Base-by-base conservation (phyloP, 2,329 filamentous ascomycete species). In the Fusarium armeniacum region DNA sequence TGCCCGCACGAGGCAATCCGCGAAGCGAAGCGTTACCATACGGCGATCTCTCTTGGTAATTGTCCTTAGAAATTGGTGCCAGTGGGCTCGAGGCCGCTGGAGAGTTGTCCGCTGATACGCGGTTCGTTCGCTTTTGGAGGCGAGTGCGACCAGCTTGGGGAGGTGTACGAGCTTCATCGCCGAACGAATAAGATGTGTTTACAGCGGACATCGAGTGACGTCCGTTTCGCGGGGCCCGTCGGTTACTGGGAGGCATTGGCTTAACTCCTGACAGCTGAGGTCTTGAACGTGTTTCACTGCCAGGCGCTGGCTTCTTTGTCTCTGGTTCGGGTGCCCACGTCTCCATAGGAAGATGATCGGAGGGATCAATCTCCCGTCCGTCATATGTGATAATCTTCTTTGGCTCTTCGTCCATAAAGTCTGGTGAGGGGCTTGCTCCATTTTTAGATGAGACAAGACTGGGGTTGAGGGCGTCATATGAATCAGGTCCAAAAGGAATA, bases 261-360 rank as follows among this genome's bases (percentile, higher is more conserved):
- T 88, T 85, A 2, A 87, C 83, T 4, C 87, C 87, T 6, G 80
- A 83, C 2, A 86, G 81, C 4, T 84, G 79, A 9, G 84, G 82
- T 33, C 87, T 81, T 8, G 82, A 77, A 26, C 76, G 76, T 35
- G 77, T 58, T 52, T 81, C 77, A 57, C 74, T 65, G 2, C 76
- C 71, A 20, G 75, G 62, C 51, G 76, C 76, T 28, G 73, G 64
- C 4, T 76, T 67, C 64, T 79, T 79, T 3, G 86, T 84, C 71
- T 92, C 90, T 0, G 91, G 91, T 73, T 94, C 91, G 0, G 91
- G 91, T 3, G 91, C 91, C 91, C 91, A 94, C 2, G 88, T 88
- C 58, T 92, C 89, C 76, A 93, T 87, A 0, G 92, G 92, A 16
- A 94, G 83, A 75, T 94, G 92, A 77, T 95, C 92, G 1, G 91